Conservation (phyloP, 2,329 filamentous ascomycete genomes). For the Diaporthe nobilis region DNA sequence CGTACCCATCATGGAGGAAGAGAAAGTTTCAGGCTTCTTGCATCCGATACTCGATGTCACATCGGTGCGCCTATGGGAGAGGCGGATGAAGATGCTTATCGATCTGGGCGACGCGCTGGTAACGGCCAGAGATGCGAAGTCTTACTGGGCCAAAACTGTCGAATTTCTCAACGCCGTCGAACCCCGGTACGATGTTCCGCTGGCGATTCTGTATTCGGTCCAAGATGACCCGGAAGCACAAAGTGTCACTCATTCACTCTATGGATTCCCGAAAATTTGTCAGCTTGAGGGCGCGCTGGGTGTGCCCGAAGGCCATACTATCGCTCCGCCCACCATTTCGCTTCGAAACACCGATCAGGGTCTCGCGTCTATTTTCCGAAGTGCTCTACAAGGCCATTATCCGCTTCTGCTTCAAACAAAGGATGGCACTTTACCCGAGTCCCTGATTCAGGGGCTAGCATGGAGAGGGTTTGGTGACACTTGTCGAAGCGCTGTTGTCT, state of each 20-base stretch:
- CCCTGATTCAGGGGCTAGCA: conserved; percentile 70
- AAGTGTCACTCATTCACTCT: conserved; percentile 45
- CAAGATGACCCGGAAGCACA: conserved; percentile 53
- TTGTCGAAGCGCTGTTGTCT: conserved; percentile 76
- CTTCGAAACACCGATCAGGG: conserved; percentile 55
- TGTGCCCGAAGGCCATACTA: conserved; percentile 59
- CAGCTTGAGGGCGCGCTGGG: conserved; percentile 62
- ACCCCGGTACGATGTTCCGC: conserved; percentile 63
- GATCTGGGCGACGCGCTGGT: conserved; percentile 62
- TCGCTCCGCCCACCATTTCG: conserved; percentile 56
- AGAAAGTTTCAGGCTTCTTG: conserved; percentile 61
- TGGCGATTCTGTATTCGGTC: conserved; percentile 67
- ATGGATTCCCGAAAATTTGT: conserved; percentile 54
- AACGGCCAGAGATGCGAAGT: conserved; percentile 59
- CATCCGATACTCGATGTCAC: conserved; percentile 64
- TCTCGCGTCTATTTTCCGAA: conserved; percentile 56
- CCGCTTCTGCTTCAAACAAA: conserved; percentile 58
- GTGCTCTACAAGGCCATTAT: conserved; percentile 54
- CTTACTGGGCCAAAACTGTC: conserved; percentile 63
- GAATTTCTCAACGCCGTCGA: conserved; percentile 59
- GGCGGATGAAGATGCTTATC: conserved; percentile 64
- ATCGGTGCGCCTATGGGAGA: conserved; percentile 61
- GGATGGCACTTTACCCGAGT: conserved; percentile 68
- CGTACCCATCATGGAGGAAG: conserved; percentile 60
- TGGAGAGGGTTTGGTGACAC: conserved; percentile 76